Percentiles rank a stretch among this genome's conserved stretches.
Conservation (phyloP, 2,329 filamentous ascomycete species). For the Pseudocercospora eumusae region DNA sequence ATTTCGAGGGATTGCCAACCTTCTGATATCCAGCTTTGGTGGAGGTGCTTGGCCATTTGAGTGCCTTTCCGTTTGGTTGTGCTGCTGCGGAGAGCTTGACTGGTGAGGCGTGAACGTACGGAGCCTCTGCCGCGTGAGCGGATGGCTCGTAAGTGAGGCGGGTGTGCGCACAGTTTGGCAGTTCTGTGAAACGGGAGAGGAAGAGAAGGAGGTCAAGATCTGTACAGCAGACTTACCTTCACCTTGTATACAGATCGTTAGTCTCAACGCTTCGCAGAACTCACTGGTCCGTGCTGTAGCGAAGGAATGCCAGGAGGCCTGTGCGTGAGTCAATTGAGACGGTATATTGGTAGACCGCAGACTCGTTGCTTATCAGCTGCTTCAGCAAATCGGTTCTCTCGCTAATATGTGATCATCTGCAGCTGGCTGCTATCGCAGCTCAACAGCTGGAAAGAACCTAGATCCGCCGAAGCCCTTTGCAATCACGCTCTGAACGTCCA, state of each 20-base stretch:
- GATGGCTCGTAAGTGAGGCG: neutral
- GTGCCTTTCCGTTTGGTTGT: neutral
- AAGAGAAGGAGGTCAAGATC: neutral
- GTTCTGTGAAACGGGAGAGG: too few species aligned
- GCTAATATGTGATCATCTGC: neutral
- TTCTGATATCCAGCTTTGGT: neutral
- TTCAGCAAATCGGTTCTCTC: neutral
- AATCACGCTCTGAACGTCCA: slow-evolving; percentile 85
- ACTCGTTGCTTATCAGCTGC: neutral
- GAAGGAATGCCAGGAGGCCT: neutral
- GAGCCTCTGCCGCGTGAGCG: neutral
- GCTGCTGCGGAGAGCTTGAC: neutral
- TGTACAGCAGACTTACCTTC: neutral
- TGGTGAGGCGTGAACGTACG: neutral
- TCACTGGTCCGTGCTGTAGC: neutral
- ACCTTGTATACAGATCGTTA: neutral
- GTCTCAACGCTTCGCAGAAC: neutral
- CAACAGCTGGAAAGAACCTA: slow-evolving; percentile 63
- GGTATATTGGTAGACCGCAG: neutral
- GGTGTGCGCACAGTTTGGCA: neutral
- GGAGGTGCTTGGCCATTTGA: neutral
- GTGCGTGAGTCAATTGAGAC: neutral
- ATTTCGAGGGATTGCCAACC: slow-evolving; percentile 38
- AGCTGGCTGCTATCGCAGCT: slow-evolving; percentile 22
- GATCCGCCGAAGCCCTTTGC: slow-evolving; percentile 83